These are phyloP conservation scores for Grosmannia serpens DNA, from an alignment of 2,329 filamentous ascomycete species.

Conservation along the genomic window DNA sequence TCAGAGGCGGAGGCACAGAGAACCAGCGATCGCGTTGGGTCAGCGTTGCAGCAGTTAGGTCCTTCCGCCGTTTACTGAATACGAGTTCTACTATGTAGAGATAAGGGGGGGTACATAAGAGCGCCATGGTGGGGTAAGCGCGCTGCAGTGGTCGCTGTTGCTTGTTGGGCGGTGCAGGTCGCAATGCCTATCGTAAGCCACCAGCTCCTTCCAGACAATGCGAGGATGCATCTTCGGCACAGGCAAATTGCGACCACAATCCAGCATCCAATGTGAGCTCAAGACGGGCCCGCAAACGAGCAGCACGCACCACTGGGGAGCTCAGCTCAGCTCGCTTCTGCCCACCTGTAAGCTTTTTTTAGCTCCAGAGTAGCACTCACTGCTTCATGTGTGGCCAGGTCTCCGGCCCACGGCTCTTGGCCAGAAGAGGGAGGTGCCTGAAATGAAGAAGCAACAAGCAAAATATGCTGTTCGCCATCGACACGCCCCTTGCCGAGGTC, in stretches of 20 bases:
- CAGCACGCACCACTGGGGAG: neutral
- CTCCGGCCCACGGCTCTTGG: neutral
- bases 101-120: neutral
- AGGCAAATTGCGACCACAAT: too few relatives aligned
- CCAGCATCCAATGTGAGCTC: too few relatives aligned
- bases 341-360: neutral
- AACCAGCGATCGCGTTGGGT: neutral
- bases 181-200: too few relatives aligned
- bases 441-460: neutral
- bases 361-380: neutral
- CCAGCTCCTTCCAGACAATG: too few relatives aligned
- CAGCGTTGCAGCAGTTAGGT: neutral
- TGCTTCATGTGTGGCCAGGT: neutral
- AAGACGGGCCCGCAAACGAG: neutral
- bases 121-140: too few relatives aligned
- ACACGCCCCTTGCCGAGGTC: neutral
- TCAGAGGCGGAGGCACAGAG: neutral
- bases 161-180: too few relatives aligned
- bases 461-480: neutral
- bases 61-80: neutral
- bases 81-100: neutral
- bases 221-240: too few relatives aligned
- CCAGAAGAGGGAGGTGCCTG: neutral
- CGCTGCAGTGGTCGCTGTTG: too few relatives aligned
- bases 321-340: neutral